Percentiles rank a stretch among this genome's conserved stretches.
These are phyloP conservation scores for Syncephalis plumigaleata DNA, from an alignment of 371 early-diverging fungal species.

Conservation along the genomic window DNA sequence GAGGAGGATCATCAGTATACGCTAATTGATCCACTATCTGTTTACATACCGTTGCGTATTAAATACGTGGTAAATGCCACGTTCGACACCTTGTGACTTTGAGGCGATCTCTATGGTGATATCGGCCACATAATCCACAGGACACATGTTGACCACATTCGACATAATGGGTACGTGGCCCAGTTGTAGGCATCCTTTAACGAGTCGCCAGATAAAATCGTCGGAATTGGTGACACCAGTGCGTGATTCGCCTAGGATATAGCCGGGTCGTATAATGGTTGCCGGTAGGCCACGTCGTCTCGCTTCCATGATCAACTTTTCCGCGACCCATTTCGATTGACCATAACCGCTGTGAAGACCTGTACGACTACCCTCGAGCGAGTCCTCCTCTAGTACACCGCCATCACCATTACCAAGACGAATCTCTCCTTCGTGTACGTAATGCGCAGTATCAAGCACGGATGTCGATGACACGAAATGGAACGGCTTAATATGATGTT, in stretches of 20 bases:
- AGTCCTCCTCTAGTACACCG: slow-evolving; percentile 62
- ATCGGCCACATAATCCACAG: slow-evolving; percentile 91
- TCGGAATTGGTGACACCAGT: slow-evolving; percentile 90
- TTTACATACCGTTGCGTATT: slow-evolving; percentile 25
- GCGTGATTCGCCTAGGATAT: slow-evolving; percentile 79
- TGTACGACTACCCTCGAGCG: slow-evolving; percentile 62
- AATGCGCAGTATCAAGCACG: slow-evolving; percentile 79
- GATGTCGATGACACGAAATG: slow-evolving; percentile 94
- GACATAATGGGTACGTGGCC: slow-evolving; percentile 73
- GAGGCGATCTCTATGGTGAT: slow-evolving; percentile 52
- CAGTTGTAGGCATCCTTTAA: slow-evolving; percentile 91
- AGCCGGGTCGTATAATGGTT: slow-evolving; percentile 89
- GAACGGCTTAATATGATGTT: slow-evolving; percentile 60
- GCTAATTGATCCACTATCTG: too few relatives aligned
- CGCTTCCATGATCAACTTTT: slow-evolving; percentile 77
- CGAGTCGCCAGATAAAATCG: slow-evolving; percentile 91
- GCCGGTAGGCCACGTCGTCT: slow-evolving; percentile 64
- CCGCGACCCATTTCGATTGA: slow-evolving; percentile 95
- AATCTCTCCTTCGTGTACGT: slow-evolving; percentile 37
- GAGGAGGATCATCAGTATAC: too few relatives aligned
- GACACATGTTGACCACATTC: slow-evolving; percentile 85
- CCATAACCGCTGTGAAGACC: slow-evolving; percentile 89
- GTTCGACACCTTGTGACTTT: slow-evolving; percentile 24
- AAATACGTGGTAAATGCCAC: slow-evolving; percentile 74
- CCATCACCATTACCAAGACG: slow-evolving; percentile 9